phyloP scores from a whole-genome alignment of 2,329 filamentous ascomycete species.

The Juglanconis oblonga region DNA sequence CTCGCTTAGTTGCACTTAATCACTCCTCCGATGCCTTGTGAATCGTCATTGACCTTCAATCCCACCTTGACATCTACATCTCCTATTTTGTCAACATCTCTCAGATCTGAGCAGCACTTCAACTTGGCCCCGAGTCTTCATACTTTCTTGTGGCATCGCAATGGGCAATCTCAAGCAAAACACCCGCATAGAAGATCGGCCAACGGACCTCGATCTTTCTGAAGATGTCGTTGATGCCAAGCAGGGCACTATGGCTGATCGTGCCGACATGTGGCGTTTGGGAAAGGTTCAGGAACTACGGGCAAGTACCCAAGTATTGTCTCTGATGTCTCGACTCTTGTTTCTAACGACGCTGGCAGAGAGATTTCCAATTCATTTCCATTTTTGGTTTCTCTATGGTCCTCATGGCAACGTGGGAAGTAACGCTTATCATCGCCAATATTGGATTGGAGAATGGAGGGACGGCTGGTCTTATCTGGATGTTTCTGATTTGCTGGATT shows the following conservation, averaged over 20 bases:
- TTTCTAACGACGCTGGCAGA: background rate
- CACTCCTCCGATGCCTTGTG: too few species aligned
- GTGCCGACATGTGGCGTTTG: slow-evolving; percentile 44
- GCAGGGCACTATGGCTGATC: slow-evolving; percentile 27
- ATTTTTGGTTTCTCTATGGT: slow-evolving; percentile 48
- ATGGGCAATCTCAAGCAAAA: too few species aligned
- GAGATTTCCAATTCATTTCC: slow-evolving; percentile 43
- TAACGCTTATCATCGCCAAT: slow-evolving; percentile 26
- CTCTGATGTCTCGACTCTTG: background rate
- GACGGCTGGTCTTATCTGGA: slow-evolving; percentile 42
- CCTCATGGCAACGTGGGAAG: slow-evolving; percentile 44
- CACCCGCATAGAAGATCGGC: too few species aligned
- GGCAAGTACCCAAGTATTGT: slow-evolving; percentile 21
- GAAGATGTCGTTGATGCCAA: too few species aligned
- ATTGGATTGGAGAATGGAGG: slow-evolving; percentile 39
- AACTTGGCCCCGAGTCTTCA: too few species aligned
- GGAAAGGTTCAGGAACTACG: slow-evolving; percentile 48
- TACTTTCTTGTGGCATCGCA: too few species aligned
- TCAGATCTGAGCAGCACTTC: too few species aligned
- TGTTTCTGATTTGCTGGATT: slow-evolving; percentile 35
- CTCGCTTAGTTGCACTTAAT: too few species aligned
- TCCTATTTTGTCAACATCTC: too few species aligned
- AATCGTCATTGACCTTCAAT: too few species aligned
- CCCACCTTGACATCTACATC: too few species aligned
- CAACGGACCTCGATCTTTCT: too few species aligned